A percentile compares a stretch with the other conserved stretches of the same genome.
These are phyloP conservation scores for Cryphonectria parasitica DNA, from an alignment of 2,329 filamentous ascomycete genomes.

Conservation along the genomic window DNA sequence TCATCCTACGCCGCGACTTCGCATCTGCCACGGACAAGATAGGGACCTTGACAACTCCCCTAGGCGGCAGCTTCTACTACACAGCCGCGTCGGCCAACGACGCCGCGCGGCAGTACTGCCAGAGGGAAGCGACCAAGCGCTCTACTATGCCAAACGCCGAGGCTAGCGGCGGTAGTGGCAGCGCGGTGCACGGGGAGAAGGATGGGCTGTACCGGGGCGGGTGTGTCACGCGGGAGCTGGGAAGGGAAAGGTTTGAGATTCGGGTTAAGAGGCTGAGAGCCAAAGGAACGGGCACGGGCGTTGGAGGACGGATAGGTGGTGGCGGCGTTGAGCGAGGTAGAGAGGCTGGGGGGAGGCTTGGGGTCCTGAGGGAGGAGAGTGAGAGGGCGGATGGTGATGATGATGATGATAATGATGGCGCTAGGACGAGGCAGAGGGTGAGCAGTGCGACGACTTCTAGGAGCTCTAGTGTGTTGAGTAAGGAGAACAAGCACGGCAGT, in stretches of 20 bases:
- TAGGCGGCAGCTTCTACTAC: constrained; percentile 24
- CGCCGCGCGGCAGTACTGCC: constrained; percentile 23
- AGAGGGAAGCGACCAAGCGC: constrained; percentile 21
- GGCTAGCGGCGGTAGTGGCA: constrained; percentile 2
- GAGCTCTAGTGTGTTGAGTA: constrained; percentile 16
- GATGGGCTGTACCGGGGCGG: constrained; percentile 26
- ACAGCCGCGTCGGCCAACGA: constrained; percentile 25
- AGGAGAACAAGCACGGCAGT: constrained; percentile 14
- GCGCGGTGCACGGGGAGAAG: constrained; percentile 22
- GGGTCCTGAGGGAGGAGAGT: constrained; percentile 16
- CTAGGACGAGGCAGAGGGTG: background rate
- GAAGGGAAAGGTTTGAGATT: constrained; percentile 27
- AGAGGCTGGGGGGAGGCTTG: constrained; percentile 3
- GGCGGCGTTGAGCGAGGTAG: constrained; percentile 7
- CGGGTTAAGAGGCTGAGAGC: constrained; percentile 22
- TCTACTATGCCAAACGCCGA: background rate
- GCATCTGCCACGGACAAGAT: constrained; percentile 10
- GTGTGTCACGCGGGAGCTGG: constrained; percentile 20
- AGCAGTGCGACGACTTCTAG: constrained; percentile 17
- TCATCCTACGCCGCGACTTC: constrained; percentile 27
- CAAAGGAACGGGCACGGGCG: constrained; percentile 19
- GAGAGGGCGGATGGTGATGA: background rate
- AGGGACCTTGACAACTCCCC: constrained; percentile 16
- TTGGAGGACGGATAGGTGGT: constrained; percentile 10
- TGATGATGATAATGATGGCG: background rate